Base-by-base conservation (phyloP, 441 rosid genomes). In the Macaranga tanarius region DNA sequence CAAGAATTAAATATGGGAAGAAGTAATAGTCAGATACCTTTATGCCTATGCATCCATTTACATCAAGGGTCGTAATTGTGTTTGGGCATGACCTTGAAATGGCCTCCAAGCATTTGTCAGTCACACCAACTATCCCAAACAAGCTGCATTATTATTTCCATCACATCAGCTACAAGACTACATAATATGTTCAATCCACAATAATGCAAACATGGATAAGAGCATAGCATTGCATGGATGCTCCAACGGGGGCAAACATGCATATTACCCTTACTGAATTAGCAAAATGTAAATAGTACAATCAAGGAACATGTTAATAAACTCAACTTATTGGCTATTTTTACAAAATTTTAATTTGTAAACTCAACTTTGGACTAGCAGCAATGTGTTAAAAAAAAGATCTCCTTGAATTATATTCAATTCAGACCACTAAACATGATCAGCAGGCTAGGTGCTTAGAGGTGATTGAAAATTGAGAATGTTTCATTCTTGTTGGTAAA, bases 111-210 rank as follows among this genome's bases (percentile, higher is more conserved):
- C 92, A 89, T 77, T 71, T 88, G 81, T 93, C 93, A 45, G 91
- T 95, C 76, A 92, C 97, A 68, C 97, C 97, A 48, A 90, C 88
- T 88, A 92, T 92, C 76, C 97, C 97, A 77, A 92, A 94, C 85
- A 94, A 85, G 85, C 99, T 94, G 95, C 87, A 79, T 17, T 52
- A 67, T 48, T 69, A 44, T 59, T 70, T 23, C 38, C 57, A 72
- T 61, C 4, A 61, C 55, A 63, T 70, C 73, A 79, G 51, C 54
- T 62, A 70, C 47, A 62, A 47, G 74, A 59, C 25, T 15, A 67
- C 38, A 34, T 34, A 34, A 34, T 34, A n/a, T n/a, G n/a, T n/a
- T 3, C 38, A 4, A 34, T 34, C 62, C 25, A 69, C 47, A n/a
- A 67, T 16, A 58, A 23, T 63, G 61, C 45, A 67, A 31, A 63